Base-by-base conservation (phyloP, 192 early-diverging fungal genomes). In the Lobulomyces angularis region DNA sequence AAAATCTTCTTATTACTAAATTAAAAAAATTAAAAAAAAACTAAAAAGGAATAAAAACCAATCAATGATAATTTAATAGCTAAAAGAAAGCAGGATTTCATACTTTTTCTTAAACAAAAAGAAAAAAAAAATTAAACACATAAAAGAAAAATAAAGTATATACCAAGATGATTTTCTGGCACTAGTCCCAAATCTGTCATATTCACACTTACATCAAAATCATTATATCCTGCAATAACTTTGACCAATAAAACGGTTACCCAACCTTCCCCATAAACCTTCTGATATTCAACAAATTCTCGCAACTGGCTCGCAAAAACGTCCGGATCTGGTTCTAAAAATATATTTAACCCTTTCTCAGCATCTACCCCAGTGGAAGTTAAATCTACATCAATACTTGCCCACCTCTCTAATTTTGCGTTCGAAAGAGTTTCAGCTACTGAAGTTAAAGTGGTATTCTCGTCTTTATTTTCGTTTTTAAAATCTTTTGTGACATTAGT, bases 171-270 rank as follows among this genome's bases (percentile, higher is more conserved):
- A 31, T 54, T 54, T 3, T 46, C 52, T 5, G 52, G 52, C 5
- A 54, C 37, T 28, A 54, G 37, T 9, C 52, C 52, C 52, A 54
- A 39, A 28, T 54, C 52, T 33, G 27, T 47, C n/a, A 54, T 48
- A 27, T 41, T 54, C 16, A 54, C 45, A 26, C 35, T 46, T 12
- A 22, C 45, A 23, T 28, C 24, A 11, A 16, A 33, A 17, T 18
- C 37, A 18, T 38, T 18, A 22, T 14, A 11, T 24, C 7, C 14
- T 7, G 19, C 14, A 14, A 11, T 24, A 38, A 53, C 14, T 19
- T 20, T 54, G 27, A 54, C 18, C 20, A 39, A 19, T 33, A 54
- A 9, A 4, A 40, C 52, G 9, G 52, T 54, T 5, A 22, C 44
- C 52, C 52, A 54, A 11, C 52, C 52, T 22, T 21, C 27, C 7